Conservation (phyloP, 805 yeast genomes). For the Hyphopichia homilentoma region DNA sequence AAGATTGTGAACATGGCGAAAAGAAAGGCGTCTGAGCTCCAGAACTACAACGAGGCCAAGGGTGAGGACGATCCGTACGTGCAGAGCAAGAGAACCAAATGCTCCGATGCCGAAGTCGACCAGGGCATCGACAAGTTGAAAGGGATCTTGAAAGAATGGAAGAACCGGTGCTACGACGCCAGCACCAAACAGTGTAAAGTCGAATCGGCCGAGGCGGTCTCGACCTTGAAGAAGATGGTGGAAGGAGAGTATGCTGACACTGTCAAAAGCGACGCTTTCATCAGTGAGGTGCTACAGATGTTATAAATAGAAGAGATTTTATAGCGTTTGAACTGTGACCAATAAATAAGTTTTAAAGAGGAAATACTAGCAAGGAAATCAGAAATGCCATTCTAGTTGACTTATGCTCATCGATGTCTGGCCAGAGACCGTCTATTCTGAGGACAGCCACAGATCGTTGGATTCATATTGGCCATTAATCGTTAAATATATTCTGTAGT, state of each 20-base stretch:
- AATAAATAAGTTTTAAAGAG: too few species aligned
- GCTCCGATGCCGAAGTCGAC: conserved; percentile 48
- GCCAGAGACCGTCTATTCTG: too few species aligned
- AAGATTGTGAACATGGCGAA: conserved; percentile 95
- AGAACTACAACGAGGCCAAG: conserved; percentile 42
- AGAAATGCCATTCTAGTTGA: too few species aligned
- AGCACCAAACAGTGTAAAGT: conserved; percentile 15
- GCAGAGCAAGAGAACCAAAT: conserved; percentile 47
- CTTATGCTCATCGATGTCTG: too few species aligned
- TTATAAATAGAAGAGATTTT: too few species aligned
- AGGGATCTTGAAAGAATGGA: conserved; percentile 55
- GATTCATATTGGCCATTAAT: too few species aligned
- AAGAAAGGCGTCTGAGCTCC: conserved; percentile 85
- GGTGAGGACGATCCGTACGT: conserved; percentile 36
- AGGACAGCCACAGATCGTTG: too few species aligned
- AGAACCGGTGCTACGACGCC: conserved; percentile 32
- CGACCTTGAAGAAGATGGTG: conserved; percentile 34
- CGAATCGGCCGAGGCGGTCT: conserved; percentile 37
- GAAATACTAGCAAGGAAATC: too few species aligned
- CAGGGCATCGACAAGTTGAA: conserved; percentile 51
- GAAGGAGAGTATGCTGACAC: conserved; percentile 18
- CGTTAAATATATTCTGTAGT: too few species aligned
- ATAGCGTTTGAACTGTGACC: too few species aligned
- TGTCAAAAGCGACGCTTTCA: conserved; percentile 33
- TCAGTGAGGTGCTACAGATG: conserved; percentile 43